phyloP scores from a whole-genome alignment of 129 eudicot genomes.

The Flaveria brownii region DNA sequence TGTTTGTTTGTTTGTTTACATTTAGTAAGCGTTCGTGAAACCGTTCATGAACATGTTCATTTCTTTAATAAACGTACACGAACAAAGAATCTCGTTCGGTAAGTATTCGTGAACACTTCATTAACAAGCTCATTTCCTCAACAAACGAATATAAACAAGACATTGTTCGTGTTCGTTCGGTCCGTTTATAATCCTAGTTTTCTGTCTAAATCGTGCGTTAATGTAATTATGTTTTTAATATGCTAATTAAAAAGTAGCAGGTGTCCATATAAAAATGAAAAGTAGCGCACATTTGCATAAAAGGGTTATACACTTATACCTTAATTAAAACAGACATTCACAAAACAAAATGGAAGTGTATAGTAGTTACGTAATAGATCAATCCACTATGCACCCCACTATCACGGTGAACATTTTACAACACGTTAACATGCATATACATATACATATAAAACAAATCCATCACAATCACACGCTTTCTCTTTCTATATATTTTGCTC shows the following conservation, averaged over 20 bases:
- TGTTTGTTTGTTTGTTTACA: too few species aligned
- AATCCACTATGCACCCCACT: constrained; percentile 32
- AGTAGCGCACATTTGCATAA: constrained; percentile 2
- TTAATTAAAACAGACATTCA: constrained; percentile 13
- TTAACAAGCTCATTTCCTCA: too few species aligned
- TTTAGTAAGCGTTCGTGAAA: too few species aligned
- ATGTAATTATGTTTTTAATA: not conserved
- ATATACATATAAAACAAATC: constrained; percentile 20
- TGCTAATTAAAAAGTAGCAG: not conserved
- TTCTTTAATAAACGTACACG: too few species aligned
- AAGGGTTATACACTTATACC: not conserved
- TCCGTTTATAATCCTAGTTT: not conserved
- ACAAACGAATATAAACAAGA: too few species aligned
- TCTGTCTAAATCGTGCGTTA: not conserved
- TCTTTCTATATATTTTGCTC: not conserved
- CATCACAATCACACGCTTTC: constrained; percentile 30
- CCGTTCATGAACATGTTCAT: too few species aligned
- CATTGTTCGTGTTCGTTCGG: too few species aligned
- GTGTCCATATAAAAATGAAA: too few species aligned
- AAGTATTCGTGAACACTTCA: too few species aligned
- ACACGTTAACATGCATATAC: constrained; percentile 14
- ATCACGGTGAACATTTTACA: constrained; percentile 18
- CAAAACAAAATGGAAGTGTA: constrained; percentile 21
- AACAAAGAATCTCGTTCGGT: too few species aligned
- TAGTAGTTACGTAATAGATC: constrained; percentile 19